Conservation (phyloP, 306 rosid species). For the Senna siamea region DNA sequence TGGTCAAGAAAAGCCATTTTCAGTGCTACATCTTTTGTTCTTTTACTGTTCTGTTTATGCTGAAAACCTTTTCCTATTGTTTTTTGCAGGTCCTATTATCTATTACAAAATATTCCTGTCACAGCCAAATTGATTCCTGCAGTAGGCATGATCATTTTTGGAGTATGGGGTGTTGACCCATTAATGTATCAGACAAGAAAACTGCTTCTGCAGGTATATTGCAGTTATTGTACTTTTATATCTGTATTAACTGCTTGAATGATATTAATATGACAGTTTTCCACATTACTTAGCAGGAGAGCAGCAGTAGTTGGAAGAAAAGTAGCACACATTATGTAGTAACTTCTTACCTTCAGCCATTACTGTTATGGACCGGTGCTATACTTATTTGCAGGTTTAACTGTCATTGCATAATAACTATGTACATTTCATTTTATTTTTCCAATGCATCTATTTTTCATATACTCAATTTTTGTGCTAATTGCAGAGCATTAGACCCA, state of each 20-base stretch:
- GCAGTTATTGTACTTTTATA: constrained; percentile 26
- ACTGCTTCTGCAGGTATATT: constrained; percentile 59
- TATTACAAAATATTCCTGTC: constrained; percentile 67
- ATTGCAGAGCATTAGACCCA: constrained; percentile 85
- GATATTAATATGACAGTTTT: constrained; percentile 4
- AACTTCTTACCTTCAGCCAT: constrained; percentile 76
- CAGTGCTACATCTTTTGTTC: neutral
- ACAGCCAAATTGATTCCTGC: constrained; percentile 69
- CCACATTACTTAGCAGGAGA: constrained; percentile 51
- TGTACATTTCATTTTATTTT: constrained; percentile 27
- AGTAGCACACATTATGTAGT: constrained; percentile 59
- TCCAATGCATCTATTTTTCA: constrained; percentile 17
- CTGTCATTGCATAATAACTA: constrained; percentile 25
- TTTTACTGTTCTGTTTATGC: constrained; percentile 8
- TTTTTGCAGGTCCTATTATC: constrained; percentile 65
- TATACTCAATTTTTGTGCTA: constrained; percentile 28
- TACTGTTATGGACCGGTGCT: constrained; percentile 85
- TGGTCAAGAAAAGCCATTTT: constrained; percentile 8
- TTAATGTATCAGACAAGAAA: constrained; percentile 66
- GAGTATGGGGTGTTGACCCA: constrained; percentile 87
- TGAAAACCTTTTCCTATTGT: constrained; percentile 2
- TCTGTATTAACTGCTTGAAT: constrained; percentile 27
- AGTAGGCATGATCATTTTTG: constrained; percentile 64
- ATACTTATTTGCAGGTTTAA: constrained; percentile 82
- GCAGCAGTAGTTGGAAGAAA: constrained; percentile 79